Percentiles rank a stretch among this genome's conserved stretches.
phyloP scores from a whole-genome alignment of 768 basidiomycete species.

The Russula dissimulans region DNA sequence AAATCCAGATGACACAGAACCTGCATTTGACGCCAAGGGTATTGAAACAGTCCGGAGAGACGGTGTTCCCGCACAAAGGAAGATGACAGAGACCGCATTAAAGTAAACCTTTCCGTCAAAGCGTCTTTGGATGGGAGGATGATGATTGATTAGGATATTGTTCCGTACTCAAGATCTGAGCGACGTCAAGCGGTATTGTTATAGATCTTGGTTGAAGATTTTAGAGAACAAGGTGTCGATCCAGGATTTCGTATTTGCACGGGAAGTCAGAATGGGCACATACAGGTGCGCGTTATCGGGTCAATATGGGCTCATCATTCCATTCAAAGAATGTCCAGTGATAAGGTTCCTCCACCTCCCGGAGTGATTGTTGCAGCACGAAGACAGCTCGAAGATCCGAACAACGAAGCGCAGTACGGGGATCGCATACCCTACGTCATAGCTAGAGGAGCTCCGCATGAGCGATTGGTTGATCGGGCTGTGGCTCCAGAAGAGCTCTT shows the following conservation, averaged over 20 bases:
- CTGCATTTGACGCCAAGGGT: constrained; percentile 91
- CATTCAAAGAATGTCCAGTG: constrained; percentile 36
- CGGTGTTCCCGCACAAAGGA: constrained; percentile 81
- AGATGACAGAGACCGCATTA: constrained; percentile 83
- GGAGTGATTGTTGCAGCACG: constrained; percentile 81
- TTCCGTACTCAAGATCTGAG: constrained; percentile 88
- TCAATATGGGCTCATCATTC: not conserved
- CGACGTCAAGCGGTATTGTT: constrained; percentile 82
- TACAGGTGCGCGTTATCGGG: constrained; percentile 54
- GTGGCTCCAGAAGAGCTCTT: constrained; percentile 64
- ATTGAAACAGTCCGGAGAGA: constrained; percentile 96
- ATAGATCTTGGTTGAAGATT: constrained; percentile 74
- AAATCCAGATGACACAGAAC: constrained; percentile 63
- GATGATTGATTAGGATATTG: constrained; percentile 49
- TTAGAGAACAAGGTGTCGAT: constrained; percentile 69
- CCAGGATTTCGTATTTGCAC: constrained; percentile 94
- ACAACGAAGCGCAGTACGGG: constrained; percentile 83
- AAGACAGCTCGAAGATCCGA: constrained; percentile 61
- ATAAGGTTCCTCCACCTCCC: constrained; percentile 80
- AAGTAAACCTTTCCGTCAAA: constrained; percentile 47
- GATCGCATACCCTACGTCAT: constrained; percentile 93
- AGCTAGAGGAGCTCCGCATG: constrained; percentile 48
- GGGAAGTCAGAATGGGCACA: constrained; percentile 87
- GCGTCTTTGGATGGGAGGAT: not conserved
- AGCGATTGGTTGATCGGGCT: constrained; percentile 66